Percentiles rank a stretch among this genome's conserved stretches.
These are phyloP conservation scores for Debaryomyces hansenii DNA, from an alignment of 805 yeast species.

Conservation along the genomic window DNA sequence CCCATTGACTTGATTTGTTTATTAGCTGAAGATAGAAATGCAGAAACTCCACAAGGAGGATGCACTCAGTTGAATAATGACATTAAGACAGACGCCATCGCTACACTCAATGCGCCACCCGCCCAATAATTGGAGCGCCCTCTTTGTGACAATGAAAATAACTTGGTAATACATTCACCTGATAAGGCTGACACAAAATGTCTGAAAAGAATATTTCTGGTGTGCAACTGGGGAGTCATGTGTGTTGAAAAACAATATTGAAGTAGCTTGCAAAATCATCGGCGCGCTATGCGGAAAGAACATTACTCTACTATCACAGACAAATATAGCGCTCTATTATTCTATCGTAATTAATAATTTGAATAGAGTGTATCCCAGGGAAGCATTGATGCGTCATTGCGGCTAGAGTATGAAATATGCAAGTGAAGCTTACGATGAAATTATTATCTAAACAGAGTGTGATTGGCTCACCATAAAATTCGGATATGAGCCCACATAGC, in stretches of 20 bases:
- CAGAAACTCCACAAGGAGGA: conserved; percentile 73
- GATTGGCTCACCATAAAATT: no score
- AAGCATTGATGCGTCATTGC: no score
- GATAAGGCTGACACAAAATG: conserved; percentile 51
- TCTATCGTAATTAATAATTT: not conserved
- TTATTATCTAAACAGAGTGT: no score
- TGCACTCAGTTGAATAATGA: conserved; percentile 56
- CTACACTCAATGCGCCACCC: conserved; percentile 58
- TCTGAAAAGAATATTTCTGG: conserved; percentile 56
- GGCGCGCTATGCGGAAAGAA: conserved; percentile 45
- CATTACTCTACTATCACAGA: not conserved
- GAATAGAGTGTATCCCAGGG: not conserved
- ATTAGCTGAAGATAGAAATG: conserved; percentile 54
- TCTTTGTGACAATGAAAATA: conserved; percentile 44
- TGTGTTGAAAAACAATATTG: conserved; percentile 57
- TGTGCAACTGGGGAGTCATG: conserved; percentile 58
- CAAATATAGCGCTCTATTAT: not conserved
- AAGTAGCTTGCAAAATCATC: conserved; percentile 55
- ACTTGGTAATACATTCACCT: conserved; percentile 54
- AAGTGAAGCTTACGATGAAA: no score
- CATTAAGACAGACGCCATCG: conserved; percentile 52
- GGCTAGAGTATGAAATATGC: no score
- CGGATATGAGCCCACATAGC: no score
- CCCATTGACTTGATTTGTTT: conserved; percentile 46
- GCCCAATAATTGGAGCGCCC: conserved; percentile 53